Evolutionary conservation across 257 asterid genomes (phyloP).

Genomic region (Nicotiana obtusifolia): DNA sequence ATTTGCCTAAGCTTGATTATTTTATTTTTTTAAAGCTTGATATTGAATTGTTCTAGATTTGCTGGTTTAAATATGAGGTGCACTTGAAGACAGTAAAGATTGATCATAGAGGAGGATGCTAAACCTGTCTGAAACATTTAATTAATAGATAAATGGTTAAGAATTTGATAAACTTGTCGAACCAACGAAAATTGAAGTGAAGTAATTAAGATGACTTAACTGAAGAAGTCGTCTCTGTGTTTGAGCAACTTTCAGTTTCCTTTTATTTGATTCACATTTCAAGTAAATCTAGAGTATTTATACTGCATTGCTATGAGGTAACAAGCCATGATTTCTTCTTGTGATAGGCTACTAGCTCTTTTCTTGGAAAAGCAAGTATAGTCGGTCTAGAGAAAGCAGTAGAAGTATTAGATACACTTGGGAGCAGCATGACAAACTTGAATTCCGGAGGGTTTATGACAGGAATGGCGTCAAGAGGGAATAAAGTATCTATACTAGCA

Average conservation of each 20-base stretch:
- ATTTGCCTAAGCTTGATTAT: not conserved
- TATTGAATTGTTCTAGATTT: not conserved
- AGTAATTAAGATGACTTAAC: not conserved
- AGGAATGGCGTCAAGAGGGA: constrained; percentile 69
- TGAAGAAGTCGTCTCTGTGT: not conserved
- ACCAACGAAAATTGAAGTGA: not conserved
- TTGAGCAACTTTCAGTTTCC: not conserved
- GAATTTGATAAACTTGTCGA: not conserved
- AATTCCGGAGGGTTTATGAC: constrained; percentile 80
- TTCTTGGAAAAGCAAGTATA: constrained; percentile 93
- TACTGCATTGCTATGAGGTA: not conserved
- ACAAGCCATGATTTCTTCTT: constrained; percentile 8
- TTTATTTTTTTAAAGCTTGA: too few relatives aligned
- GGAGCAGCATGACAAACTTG: constrained; percentile 96
- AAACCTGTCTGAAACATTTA: not conserved
- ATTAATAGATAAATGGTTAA: not conserved
- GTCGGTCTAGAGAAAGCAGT: constrained; percentile 92
- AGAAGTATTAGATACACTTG: constrained; percentile 90
- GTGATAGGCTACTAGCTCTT: constrained; percentile 77
- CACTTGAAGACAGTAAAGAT: not conserved
- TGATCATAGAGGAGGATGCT: not conserved
- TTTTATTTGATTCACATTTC: not conserved
- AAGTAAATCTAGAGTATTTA: not conserved
- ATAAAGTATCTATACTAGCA: constrained; percentile 67
- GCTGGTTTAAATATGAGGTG: not conserved